Conservation (phyloP, 2,329 filamentous ascomycete species). For the Botrytis cinerea region DNA sequence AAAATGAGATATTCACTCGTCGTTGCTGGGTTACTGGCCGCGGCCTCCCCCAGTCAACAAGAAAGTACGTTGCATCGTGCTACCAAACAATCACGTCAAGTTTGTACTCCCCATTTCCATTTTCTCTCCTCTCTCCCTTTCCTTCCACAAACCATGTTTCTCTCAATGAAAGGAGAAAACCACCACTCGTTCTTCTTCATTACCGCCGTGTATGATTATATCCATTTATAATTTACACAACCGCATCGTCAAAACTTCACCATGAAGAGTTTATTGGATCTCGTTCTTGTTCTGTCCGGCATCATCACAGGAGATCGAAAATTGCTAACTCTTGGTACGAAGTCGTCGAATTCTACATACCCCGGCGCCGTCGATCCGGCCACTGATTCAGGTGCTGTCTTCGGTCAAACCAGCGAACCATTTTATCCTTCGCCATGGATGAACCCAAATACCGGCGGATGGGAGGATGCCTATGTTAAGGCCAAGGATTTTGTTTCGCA, state of each 20-base stretch:
- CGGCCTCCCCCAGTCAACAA: constrained; percentile 14
- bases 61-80: background rate
- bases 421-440: constrained; percentile 27
- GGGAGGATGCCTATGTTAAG: constrained; percentile 72
- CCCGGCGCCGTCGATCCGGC: constrained; percentile 10
- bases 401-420: constrained; percentile 21
- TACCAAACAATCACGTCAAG: constrained; percentile 14
- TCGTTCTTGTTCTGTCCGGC: constrained; percentile 8
- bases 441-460: constrained; percentile 43
- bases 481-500: constrained; percentile 67
- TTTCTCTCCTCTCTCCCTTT: background rate
- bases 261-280: constrained; percentile 21
- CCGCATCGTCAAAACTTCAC: background rate
- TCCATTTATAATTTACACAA: background rate
- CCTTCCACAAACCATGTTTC: background rate
- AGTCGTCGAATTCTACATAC: constrained; percentile 10
- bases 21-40: constrained; percentile 11
- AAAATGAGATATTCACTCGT: constrained; percentile 10
- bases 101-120: background rate
- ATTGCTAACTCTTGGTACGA: constrained; percentile 15
- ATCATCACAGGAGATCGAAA: background rate
- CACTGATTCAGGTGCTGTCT: constrained; percentile 4
- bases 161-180: background rate
- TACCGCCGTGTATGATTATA: background rate
- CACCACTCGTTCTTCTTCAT: background rate